phyloP scores from a whole-genome alignment of 2,329 filamentous ascomycete species.

The Coniella lustricola region DNA sequence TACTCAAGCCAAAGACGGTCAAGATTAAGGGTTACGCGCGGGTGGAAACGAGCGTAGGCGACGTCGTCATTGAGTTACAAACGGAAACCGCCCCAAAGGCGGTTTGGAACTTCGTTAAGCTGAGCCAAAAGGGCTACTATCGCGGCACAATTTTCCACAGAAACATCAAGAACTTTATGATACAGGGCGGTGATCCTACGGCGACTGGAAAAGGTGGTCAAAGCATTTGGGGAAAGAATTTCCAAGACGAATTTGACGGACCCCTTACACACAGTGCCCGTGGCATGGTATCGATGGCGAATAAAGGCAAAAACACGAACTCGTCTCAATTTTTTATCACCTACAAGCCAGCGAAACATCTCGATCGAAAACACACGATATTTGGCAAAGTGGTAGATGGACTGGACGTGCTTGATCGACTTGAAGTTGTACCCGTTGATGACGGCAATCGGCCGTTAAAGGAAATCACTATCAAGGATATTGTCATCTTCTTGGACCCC shows the following conservation, averaged over 20 bases:
- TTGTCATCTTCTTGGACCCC: slow-evolving; percentile 85
- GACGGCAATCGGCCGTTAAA: slow-evolving; percentile 67
- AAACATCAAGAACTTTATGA: slow-evolving; percentile 95
- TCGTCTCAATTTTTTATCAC: slow-evolving; percentile 92
- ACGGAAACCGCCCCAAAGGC: slow-evolving; percentile 87
- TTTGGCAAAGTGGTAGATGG: slow-evolving; percentile 83
- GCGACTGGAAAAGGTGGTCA: slow-evolving; percentile 86
- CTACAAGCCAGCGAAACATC: slow-evolving; percentile 75
- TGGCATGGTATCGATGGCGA: slow-evolving; percentile 88
- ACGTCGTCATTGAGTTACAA: slow-evolving; percentile 81
- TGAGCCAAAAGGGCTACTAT: slow-evolving; percentile 89
- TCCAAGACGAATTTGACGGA: slow-evolving; percentile 88
- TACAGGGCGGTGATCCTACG: slow-evolving; percentile 91
- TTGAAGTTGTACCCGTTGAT: slow-evolving; percentile 73
- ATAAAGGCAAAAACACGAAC: slow-evolving; percentile 98
- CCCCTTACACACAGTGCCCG: slow-evolving; percentile 75
- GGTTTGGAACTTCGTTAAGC: slow-evolving; percentile 92
- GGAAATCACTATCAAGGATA: slow-evolving; percentile 73
- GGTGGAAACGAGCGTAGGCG: slow-evolving; percentile 78
- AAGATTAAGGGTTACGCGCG: slow-evolving; percentile 87
- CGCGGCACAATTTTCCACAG: slow-evolving; percentile 78
- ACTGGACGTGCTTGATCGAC: slow-evolving; percentile 59
- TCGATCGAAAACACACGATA: slow-evolving; percentile 95
- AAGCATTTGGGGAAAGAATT: slow-evolving; percentile 91
- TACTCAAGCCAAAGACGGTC: slow-evolving; percentile 83